A percentile compares a stretch with the other conserved stretches of the same genome.
These are phyloP conservation scores for Vaccinium myrtillus DNA, from an alignment of 148 eudicot genomes.

Conservation along the genomic window DNA sequence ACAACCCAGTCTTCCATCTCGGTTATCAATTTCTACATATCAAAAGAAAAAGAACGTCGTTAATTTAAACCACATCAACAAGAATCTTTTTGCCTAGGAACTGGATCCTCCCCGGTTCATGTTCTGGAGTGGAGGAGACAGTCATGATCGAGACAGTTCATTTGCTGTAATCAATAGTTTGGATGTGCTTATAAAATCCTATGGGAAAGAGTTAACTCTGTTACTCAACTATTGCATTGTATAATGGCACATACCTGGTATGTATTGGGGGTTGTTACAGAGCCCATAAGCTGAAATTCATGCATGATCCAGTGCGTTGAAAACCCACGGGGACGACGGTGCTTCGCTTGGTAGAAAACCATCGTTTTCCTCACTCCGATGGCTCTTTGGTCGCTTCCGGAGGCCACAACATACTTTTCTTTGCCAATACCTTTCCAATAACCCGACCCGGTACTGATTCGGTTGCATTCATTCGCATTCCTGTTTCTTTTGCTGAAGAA, in stretches of 20 bases:
- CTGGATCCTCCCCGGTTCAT: no score
- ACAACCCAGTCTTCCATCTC: conserved; percentile 44
- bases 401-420: conserved; percentile 31
- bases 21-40: conserved; percentile 19
- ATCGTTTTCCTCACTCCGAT: conserved; percentile 38
- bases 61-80: not conserved
- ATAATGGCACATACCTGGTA: conserved; percentile 8
- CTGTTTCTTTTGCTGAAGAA: conserved; percentile 36
- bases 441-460: conserved; percentile 30
- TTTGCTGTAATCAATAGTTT: no score
- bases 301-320: conserved; percentile 49
- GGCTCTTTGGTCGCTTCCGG: conserved; percentile 16
- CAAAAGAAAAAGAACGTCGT: not conserved
- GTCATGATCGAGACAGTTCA: no score
- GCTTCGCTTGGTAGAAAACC: conserved; percentile 25
- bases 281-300: conserved; percentile 32
- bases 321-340: not conserved
- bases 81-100: no score
- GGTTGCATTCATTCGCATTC: conserved; percentile 2
- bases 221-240: not conserved
- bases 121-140: no score
- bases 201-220: no score
- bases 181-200: no score
- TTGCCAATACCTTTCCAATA: conserved; percentile 44
- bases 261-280: conserved; percentile 9